phyloP scores from a whole-genome alignment of 257 asterid genomes.

The Voacanga thouarsii region DNA sequence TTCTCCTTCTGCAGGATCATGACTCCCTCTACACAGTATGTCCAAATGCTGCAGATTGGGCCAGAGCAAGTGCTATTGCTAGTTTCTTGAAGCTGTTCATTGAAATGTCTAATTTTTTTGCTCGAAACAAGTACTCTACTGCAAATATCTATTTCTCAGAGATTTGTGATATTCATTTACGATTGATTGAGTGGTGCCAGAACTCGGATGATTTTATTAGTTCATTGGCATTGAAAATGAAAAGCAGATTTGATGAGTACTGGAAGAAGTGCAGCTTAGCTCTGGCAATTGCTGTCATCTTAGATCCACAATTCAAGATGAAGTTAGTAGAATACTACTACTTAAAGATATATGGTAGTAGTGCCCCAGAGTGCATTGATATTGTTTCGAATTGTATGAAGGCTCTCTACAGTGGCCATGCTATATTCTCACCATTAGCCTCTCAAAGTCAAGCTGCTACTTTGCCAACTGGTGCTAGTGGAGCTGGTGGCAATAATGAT shows the following conservation, averaged over 20 bases:
- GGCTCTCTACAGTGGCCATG: constrained; percentile 79
- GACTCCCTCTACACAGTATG: constrained; percentile 54
- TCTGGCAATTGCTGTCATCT: constrained; percentile 89
- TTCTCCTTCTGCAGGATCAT: constrained; percentile 69
- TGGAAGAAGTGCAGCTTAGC: constrained; percentile 98
- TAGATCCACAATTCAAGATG: constrained; percentile 92
- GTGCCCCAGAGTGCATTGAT: constrained; percentile 58
- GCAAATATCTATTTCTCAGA: constrained; percentile 73
- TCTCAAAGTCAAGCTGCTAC: constrained; percentile 48
- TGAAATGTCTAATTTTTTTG: constrained; percentile 71
- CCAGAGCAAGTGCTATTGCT: constrained; percentile 57
- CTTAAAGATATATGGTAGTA: constrained; percentile 70
- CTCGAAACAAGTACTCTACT: constrained; percentile 59
- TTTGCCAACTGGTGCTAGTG: constrained; percentile 42
- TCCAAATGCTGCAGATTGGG: constrained; percentile 72
- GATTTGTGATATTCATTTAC: constrained; percentile 87
- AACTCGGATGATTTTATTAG: constrained; percentile 75
- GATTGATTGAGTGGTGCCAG: constrained; percentile 90
- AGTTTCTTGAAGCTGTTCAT: constrained; percentile 72
- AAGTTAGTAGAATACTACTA: constrained; percentile 81
- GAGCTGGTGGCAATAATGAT: constrained; percentile 16
- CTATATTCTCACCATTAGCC: constrained; percentile 59
- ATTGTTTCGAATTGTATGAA: constrained; percentile 85
- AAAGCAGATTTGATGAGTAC: constrained; percentile 79
- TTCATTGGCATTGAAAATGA: constrained; percentile 77